These are phyloP conservation scores for Pseudonectria buxi DNA, from an alignment of 2,329 filamentous ascomycete genomes.

Conservation along the genomic window DNA sequence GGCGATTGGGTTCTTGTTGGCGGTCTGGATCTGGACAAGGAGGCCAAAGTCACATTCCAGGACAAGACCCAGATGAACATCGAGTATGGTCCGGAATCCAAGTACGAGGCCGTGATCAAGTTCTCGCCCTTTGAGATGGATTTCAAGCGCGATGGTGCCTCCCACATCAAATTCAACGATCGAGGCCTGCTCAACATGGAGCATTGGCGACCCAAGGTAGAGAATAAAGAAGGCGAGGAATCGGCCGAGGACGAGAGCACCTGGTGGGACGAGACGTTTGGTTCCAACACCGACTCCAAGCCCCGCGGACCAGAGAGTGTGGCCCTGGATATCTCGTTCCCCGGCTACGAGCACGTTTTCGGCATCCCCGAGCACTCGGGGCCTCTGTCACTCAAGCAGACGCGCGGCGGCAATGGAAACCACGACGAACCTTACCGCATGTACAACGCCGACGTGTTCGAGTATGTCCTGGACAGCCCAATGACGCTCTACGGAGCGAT, in stretches of 20 bases:
- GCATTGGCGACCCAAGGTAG: conserved; percentile 87
- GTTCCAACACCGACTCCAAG: conserved; percentile 90
- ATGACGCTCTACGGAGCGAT: conserved; percentile 99
- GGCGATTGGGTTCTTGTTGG: conserved; percentile 82
- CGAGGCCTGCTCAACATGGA: conserved; percentile 88
- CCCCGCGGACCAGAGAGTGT: conserved; percentile 92
- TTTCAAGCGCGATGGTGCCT: conserved; percentile 75
- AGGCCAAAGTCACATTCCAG: conserved; percentile 61
- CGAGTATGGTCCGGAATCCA: conserved; percentile 67
- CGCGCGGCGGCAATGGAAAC: conserved; percentile 77
- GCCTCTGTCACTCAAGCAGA: conserved; percentile 80
- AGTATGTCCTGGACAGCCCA: conserved; percentile 92
- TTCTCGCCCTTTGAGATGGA: conserved; percentile 79
- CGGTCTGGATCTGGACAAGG: conserved; percentile 64
- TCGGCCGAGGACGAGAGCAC: conserved; percentile 71
- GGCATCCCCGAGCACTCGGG: conserved; percentile 92
- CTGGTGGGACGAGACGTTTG: conserved; percentile 97
- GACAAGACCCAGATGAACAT: conserved; percentile 65
- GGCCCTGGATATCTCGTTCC: conserved; percentile 84
- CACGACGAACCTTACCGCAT: conserved; percentile 86
- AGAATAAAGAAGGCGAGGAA: conserved; percentile 52
- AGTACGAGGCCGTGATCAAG: conserved; percentile 75
- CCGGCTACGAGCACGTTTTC: conserved; percentile 85
- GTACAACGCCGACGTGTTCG: conserved; percentile 96
- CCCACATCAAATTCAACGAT: conserved; percentile 83